These are phyloP conservation scores for Clavispora santaluciae DNA, from an alignment of 805 yeast species.

Conservation along the genomic window DNA sequence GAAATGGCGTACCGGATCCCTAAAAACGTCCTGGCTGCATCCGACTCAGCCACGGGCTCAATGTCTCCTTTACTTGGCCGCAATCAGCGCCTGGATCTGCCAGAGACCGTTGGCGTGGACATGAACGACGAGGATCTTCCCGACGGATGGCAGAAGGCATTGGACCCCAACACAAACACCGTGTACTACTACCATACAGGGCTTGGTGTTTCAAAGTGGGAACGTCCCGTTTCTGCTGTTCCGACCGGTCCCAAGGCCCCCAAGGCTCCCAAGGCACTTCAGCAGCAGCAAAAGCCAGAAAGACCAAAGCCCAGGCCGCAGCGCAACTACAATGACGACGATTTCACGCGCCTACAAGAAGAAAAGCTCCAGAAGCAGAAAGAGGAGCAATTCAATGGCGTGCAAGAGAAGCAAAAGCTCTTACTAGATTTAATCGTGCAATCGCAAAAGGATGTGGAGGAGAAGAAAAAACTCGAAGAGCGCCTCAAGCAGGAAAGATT, in stretches of 20 bases:
- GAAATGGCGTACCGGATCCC: conserved; percentile 86
- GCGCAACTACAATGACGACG: conserved; percentile 13
- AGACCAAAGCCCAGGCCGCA: conserved; percentile 3
- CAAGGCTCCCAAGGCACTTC: conserved; percentile 7
- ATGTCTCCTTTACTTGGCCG: conserved; percentile 12
- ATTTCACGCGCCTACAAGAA: conserved; percentile 30
- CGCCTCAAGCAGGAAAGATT: conserved; percentile 18
- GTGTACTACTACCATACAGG: conserved; percentile 53
- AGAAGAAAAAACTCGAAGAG: conserved; percentile 24
- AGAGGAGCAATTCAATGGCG: conserved; percentile 28
- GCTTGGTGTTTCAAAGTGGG: conserved; percentile 53
- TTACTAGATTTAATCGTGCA: conserved; percentile 34
- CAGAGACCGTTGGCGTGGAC: conserved; percentile 8
- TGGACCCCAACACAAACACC: conserved; percentile 40
- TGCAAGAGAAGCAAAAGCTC: conserved; percentile 30
- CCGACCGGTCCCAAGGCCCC: conserved; percentile 28
- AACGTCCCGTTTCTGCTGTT: conserved; percentile 41
- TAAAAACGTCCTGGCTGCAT: conserved; percentile 34
- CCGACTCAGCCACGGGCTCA: conserved; percentile 2
- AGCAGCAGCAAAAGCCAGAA: conserved; percentile 3
- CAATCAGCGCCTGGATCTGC: conserved; percentile 12
- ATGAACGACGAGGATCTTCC: conserved; percentile 38
- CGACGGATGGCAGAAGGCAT: conserved; percentile 62
- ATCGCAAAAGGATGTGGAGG: conserved; percentile 26
- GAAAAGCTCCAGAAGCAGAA: conserved; percentile 28